Base-by-base conservation (phyloP, 2,329 filamentous ascomycete species). In the Diaporthe sp. region DNA sequence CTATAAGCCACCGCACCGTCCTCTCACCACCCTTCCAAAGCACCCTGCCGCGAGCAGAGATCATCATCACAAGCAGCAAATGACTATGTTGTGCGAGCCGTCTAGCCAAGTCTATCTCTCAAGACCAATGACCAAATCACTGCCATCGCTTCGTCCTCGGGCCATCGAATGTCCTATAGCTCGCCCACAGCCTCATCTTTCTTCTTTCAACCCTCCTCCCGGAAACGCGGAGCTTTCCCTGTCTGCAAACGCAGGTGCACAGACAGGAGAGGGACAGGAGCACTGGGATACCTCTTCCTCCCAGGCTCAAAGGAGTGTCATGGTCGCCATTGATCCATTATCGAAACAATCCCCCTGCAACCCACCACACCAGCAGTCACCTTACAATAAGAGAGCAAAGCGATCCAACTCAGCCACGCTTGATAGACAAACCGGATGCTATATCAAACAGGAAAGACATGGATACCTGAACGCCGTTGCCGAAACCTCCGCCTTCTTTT, bases 21-120 rank as follows among this genome's bases (percentile, higher is more conserved):
- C 4, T 25, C 30, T 47, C 25, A 38, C 33, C 47, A 28, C 25
- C 28, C n/a, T 54, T 30, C 64, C 47, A 40, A 40, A 38, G n/a
- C 64, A 54, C 47, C 60, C 25, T 54, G 64, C 64, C 33, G n/a
- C n/a, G n/a, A 40, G 47, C 64, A 40, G 47, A 50, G 64, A 22
- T 30, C 64, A 40, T 22, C 30, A 30, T n/a, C 47, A 68, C 47
- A 28, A 28, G n/a, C 33, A 68, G 64, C 33, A 54, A 42, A 12
- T 25, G 50, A 60, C 40, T 22, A 52, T 17, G 13, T 40, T 40
- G n/a, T 50, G 60, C 38, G 50, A 64, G 50, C 52, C 67, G 58
- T 74, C 68, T 74, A 60, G 73, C 55, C 57, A 72, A 57, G 68
- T 74, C 73, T 72, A 72, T 72, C 68, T 66, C 69, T 55, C 70